Percentiles rank a stretch among this genome's conserved stretches.
Evolutionary conservation across 1,139 yeast genomes (phyloP).

Genomic region (Dujonia santamariae): DNA sequence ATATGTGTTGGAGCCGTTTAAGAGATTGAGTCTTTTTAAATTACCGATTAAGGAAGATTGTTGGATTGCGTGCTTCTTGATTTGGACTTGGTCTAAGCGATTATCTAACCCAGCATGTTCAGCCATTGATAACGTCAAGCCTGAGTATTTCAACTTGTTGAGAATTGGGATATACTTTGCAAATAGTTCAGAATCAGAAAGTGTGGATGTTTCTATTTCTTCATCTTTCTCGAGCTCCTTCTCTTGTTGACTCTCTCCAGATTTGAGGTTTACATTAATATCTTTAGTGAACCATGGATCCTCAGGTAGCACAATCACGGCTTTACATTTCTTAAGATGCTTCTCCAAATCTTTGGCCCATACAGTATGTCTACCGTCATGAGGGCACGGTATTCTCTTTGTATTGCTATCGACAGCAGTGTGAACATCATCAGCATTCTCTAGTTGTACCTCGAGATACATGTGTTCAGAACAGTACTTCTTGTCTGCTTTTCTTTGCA

Average conservation of each 20-base stretch:
- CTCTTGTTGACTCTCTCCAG: neutral
- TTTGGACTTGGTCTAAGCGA: conserved; percentile 46
- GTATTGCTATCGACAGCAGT: conserved; percentile 7
- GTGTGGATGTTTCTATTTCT: conserved; percentile 12
- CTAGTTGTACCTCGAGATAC: conserved; percentile 14
- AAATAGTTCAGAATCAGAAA: conserved; percentile 7
- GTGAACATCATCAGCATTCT: conserved; percentile 10
- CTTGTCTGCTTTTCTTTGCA: conserved; percentile 52
- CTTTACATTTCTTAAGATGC: conserved; percentile 65
- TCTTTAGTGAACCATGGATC: conserved; percentile 46
- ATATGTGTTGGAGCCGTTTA: conserved; percentile 36
- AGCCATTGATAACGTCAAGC: conserved; percentile 13
- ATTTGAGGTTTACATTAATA: conserved; percentile 23
- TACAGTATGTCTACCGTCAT: conserved; percentile 72
- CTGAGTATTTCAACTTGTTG: conserved; percentile 15
- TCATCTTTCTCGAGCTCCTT: neutral
- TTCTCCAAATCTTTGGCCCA: conserved; percentile 54
- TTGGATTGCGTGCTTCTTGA: conserved; percentile 76
- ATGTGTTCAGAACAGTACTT: conserved; percentile 65
- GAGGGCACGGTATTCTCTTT: conserved; percentile 71
- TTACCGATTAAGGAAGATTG: conserved; percentile 81
- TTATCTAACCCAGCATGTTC: conserved; percentile 29
- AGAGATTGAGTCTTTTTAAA: conserved; percentile 41
- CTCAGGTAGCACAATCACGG: conserved; percentile 21
- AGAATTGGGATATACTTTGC: conserved; percentile 22